Percentiles rank a stretch among this genome's conserved stretches.
phyloP scores from a whole-genome alignment of 2,329 filamentous ascomycete genomes.

The Monosporascus sp. region DNA sequence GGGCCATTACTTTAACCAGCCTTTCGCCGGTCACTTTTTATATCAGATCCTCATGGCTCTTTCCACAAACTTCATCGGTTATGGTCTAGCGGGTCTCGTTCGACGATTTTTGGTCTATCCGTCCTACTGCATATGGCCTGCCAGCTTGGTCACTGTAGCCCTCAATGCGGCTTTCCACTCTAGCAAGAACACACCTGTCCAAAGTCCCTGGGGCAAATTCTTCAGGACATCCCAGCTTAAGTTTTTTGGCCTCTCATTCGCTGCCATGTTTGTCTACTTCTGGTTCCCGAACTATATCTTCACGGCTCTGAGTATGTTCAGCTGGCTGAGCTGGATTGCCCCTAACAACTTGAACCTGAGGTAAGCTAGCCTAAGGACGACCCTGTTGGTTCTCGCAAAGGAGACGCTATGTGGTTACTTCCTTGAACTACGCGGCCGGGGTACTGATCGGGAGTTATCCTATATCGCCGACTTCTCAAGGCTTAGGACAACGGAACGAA shows the following conservation, averaged over 20 bases:
- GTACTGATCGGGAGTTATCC: neutral
- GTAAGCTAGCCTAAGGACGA: neutral
- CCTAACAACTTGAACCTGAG: conserved; percentile 28
- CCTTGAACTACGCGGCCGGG: neutral
- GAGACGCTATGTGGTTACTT: neutral
- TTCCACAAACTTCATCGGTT: conserved; percentile 50
- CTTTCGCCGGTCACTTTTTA: conserved; percentile 39
- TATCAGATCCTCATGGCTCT: conserved; percentile 47
- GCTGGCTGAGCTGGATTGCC: conserved; percentile 50
- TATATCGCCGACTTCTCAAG: neutral
- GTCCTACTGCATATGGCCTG: conserved; percentile 45
- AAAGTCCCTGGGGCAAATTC: conserved; percentile 35
- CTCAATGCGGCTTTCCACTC: conserved; percentile 44
- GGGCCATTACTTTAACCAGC: conserved; percentile 45
- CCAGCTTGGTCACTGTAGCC: conserved; percentile 40
- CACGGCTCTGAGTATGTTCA: conserved; percentile 39
- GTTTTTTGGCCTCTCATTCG: conserved; percentile 39
- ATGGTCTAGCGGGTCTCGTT: conserved; percentile 44
- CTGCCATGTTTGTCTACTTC: conserved; percentile 45
- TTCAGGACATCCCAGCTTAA: conserved; percentile 38
- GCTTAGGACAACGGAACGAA: neutral
- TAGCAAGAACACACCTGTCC: conserved; percentile 29
- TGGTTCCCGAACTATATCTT: conserved; percentile 48
- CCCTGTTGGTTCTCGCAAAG: neutral
- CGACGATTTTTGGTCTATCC: conserved; percentile 48